Base-by-base conservation (phyloP, 2,329 filamentous ascomycete species). In the Exophiala sp. region DNA sequence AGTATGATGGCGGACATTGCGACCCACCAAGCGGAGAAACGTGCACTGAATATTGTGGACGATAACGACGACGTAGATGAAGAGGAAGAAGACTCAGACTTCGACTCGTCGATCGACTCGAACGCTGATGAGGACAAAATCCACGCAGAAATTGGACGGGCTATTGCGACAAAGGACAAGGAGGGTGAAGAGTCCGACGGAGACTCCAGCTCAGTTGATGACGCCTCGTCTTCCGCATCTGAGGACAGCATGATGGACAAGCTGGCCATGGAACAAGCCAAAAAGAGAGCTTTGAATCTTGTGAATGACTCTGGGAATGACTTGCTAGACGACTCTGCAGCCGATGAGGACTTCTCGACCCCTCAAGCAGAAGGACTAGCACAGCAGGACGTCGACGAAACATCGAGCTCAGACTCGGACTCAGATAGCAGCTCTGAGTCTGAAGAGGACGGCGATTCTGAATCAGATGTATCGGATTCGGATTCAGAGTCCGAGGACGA, bases 1-100 rank as follows among this genome's bases (percentile, higher is more conserved):
- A 71, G 76, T 50, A 56, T 76, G 3, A 65, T 66, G 10, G 69
- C 76, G 21, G 76, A 79, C 51, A 65, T 78, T n/a, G 67, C 73
- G 42, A 71, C 72, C 21, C 62, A 79, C 1, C 67, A 69, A 36
- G 67, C 73, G 5, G 75, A 78, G 38, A 72, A 73, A 50, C 24
- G 34, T 14, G 33, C 32, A 10, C 29, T 35, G 18, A 55, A 58
- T 39, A 24, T 42, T 20, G 2, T 54, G 8, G 20, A 35, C 6
- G 32, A 24, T n/a, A 67, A 69, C 41, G 62, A 64, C 6, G 59
- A 66, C 8, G 60, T 65, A 7, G 46, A 62, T 20, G 50, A 59
- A 38, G 64, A 68, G 10, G 49, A 49, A 5, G 54, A 53, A 5
- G 44, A 47, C 21, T 29, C 3, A 8, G 24, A 29, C 24, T 29